Evolutionary conservation across 2,329 filamentous ascomycete species (phyloP), one percentile per base, ranked within the genome.

Genomic region (Botrytis pseudocinerea): DNA sequence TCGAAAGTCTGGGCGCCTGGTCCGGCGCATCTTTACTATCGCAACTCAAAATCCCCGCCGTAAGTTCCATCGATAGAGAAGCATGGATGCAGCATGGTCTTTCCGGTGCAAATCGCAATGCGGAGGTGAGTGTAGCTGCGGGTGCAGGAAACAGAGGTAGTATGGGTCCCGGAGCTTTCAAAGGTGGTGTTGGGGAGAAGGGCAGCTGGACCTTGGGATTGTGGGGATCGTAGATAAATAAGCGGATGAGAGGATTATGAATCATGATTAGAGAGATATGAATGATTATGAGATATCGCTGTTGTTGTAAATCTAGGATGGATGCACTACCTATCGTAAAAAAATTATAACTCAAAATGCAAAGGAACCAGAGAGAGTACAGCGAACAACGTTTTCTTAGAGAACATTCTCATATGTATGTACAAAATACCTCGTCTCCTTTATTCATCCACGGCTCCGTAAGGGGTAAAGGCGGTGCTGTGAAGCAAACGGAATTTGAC

Each of bases 1-100:
- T 94, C 2, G 89, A 93, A 75, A 90, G 90, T 0, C 82, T 95
- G 1, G 93, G 93, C 0, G 84, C 92, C 2, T 95, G 92, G 92
- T 87, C 88, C 32, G 93, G 93, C 18, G 92, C 90, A 4, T 94
- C 92, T 80, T 79, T 95, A 71, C 83, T 92, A 28, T 88, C 90
- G 4, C 89, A 91, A 76, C 83, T 94, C 73, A 91, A 91, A 73
- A 85, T 93, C 6, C 88, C 89, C 51, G 89, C 92, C 2, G 86
- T 93, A 70, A 90, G 91, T 2, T 88, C 90, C 44, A 84, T 95
- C 32, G 92, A 94, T 75, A 85, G 90, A 40, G 93, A 95, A 10
- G 84, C 88, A 48, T 95, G 93, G 86, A 80, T 90, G 63, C 89
- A 89, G 76, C 87, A 93, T 76, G 93, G 93, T 2, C 82, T 87